Percentiles rank a stretch among this genome's conserved stretches.
Conservation (phyloP, 805 yeast species). For the Kregervanrija delftensis region DNA sequence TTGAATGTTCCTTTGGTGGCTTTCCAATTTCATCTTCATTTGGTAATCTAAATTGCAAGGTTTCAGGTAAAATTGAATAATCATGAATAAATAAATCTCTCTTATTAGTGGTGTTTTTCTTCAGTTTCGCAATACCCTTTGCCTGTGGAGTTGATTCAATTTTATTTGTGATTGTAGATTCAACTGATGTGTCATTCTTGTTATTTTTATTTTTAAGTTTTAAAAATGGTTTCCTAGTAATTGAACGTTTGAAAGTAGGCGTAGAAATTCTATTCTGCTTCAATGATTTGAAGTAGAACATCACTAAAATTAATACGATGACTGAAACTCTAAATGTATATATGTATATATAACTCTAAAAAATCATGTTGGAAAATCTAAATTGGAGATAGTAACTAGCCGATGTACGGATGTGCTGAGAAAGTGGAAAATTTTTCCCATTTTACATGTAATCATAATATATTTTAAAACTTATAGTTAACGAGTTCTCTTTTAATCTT, state of each 20-base stretch:
- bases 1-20: constrained; percentile 17
- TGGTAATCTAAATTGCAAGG: constrained; percentile 25
- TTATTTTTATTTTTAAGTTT: constrained; percentile 2
- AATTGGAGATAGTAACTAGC: no score
- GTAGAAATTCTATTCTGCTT: no score
- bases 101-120: constrained; percentile 7
- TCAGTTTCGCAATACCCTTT: constrained; percentile 9
- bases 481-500: not conserved
- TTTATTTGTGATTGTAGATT: constrained; percentile 1
- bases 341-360: no score
- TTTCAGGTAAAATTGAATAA: constrained; percentile 26
- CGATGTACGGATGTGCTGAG: no score
- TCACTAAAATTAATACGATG: no score
- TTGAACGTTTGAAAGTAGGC: not conserved
- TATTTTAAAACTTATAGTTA: no score
- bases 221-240: constrained; percentile 7
- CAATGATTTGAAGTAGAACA: no score
- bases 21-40: constrained; percentile 13
- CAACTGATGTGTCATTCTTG: constrained; percentile 1
- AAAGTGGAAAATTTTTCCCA: not conserved
- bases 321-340: no score
- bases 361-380: no score
- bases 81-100: constrained; percentile 25
- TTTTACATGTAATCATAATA: not conserved
- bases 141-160: constrained; percentile 6